Conservation (phyloP, 1,284 basidiomycete genomes). For the Volvariella surrecta region DNA sequence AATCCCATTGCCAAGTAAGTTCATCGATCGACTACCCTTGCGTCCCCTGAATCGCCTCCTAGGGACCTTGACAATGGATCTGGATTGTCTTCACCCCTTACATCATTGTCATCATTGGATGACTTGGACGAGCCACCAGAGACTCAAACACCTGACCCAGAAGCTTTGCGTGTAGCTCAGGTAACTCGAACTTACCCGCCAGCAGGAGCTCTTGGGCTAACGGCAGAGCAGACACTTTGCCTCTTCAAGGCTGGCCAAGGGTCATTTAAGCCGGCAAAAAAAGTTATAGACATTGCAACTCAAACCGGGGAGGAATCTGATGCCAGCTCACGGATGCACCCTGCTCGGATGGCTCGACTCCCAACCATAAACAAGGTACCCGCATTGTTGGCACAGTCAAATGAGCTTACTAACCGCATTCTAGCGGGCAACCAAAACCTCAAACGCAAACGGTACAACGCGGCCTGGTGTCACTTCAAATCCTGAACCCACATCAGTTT, state of each 20-base stretch:
- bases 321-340: too few species aligned
- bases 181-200: conserved; percentile 18
- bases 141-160: conserved; percentile 17
- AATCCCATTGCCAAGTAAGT: not conserved
- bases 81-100: conserved; percentile 61
- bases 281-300: too few species aligned
- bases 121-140: conserved; percentile 38
- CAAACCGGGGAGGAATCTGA: too few species aligned
- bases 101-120: conserved; percentile 66
- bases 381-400: too few species aligned
- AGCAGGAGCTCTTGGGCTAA: conserved; percentile 5
- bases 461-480: conserved; percentile 5
- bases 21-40: not conserved
- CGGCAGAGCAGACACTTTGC: conserved; percentile 5
- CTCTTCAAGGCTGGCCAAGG: too few species aligned
- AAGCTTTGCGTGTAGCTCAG: conserved; percentile 37
- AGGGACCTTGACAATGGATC: conserved; percentile 36
- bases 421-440: too few species aligned
- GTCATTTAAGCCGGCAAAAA: too few species aligned
- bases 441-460: too few species aligned
- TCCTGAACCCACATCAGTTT: conserved; percentile 17
- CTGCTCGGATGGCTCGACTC: too few species aligned
- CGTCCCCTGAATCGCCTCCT: conserved; percentile 1
- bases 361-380: too few species aligned
- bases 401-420: too few species aligned